Base-by-base conservation (phyloP, 371 early-diverging fungal genomes). In the Nematocida sp. region DNA sequence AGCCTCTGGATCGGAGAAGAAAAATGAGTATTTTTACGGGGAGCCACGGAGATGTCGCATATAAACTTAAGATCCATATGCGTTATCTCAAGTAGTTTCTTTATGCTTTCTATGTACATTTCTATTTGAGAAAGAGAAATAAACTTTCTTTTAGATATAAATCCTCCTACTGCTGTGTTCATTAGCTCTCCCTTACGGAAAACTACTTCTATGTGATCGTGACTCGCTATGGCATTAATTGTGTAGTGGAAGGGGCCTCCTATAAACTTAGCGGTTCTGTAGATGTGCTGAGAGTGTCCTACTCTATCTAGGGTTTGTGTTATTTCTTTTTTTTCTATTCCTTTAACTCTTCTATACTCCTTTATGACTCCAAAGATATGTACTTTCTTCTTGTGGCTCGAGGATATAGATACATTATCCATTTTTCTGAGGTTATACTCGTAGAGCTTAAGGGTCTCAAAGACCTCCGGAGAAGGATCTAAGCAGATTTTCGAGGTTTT, bases 31-130 rank as follows among this genome's bases (percentile, higher is more conserved):
- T 45, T 28, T 50, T 71, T 71, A 11, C 75, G 56, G 32, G 75
- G 75, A 48, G 35, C 59, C 0, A 60, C 75, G 26, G 75, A 71
- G 4, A 71, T 60, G 7, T 71, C 75, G 7, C 75, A 71, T n/a
- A 71, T 71, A 35, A 57, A 71, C 63, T 71, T 71, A 18, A 71
- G 38, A 30, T 71, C 75, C 5, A 26, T 51, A 48, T 71, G 75
- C 49, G 57, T 59, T n/a, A 71, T 61, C 54, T 71, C 75, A 1
- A 71, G 40, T 2, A 71, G 61, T 33, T 48, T 71, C 28, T 63
- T 60, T 9, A 32, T 32, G 36, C 75, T 71, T 38, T 71, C 75
- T 28, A 71, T 61, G 45, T 71, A 71, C 54, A 71, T 11, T 23
- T 71, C 75, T 28, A 71, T 61, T 49, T 71, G 75, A 0, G 65